phyloP scores from a whole-genome alignment of 305 asterid genomes.

The Ajuga reptans region DNA sequence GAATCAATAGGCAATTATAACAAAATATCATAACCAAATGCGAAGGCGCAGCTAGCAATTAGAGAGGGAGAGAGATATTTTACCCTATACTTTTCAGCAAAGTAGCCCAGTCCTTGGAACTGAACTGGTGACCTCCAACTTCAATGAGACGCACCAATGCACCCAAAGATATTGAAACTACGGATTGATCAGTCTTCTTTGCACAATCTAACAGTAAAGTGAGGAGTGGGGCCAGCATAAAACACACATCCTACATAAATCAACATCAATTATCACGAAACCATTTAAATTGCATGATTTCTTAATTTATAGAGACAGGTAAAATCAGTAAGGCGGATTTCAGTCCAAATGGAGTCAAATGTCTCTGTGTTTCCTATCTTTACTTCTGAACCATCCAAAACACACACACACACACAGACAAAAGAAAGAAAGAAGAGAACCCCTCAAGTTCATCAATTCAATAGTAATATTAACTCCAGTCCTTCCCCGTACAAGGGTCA shows the following conservation, averaged over 20 bases:
- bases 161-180: slow-evolving; percentile 87
- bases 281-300: slow-evolving; percentile 2
- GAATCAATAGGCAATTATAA: slow-evolving; percentile 25
- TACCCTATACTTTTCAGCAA: slow-evolving; percentile 82
- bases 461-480: neutral
- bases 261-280: slow-evolving; percentile 21
- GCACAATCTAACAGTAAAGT: slow-evolving; percentile 91
- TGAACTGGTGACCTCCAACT: slow-evolving; percentile 97
- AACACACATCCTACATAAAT: slow-evolving; percentile 69
- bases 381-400: neutral
- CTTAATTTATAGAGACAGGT: neutral
- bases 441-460: neutral
- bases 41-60: slow-evolving; percentile 7
- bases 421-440: too few relatives aligned
- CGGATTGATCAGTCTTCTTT: slow-evolving; percentile 83
- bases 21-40: slow-evolving; percentile 7
- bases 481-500: neutral
- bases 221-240: slow-evolving; percentile 86
- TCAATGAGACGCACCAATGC: slow-evolving; percentile 95
- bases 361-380: neutral
- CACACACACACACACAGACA: too few relatives aligned
- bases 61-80: slow-evolving; percentile 20
- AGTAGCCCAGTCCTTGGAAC: slow-evolving; percentile 83
- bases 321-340: slow-evolving; percentile 8
- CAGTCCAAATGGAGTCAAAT: neutral